phyloP scores from a whole-genome alignment of 306 rosid species.

The Adenanthera pavonina region DNA sequence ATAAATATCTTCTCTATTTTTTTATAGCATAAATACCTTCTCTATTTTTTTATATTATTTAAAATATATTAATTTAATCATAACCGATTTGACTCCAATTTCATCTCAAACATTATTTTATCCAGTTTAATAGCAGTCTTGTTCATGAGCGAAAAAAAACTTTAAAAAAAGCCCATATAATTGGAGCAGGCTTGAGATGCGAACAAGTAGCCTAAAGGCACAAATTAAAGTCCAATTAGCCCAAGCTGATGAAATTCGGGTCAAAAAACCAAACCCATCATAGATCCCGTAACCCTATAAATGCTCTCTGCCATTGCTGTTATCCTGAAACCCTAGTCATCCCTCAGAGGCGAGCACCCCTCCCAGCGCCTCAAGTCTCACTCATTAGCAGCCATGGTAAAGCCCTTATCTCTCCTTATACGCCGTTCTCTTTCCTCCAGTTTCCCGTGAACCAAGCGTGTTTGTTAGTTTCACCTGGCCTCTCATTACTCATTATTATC shows the following conservation, averaged over 20 bases:
- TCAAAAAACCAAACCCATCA: background rate
- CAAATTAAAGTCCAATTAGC: background rate
- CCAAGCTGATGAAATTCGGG: background rate
- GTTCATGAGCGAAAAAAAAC: too few species aligned
- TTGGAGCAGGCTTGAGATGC: too few species aligned
- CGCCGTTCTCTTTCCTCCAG: background rate
- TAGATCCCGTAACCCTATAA: background rate
- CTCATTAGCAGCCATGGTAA: conserved; percentile 30
- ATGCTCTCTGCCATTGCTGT: background rate
- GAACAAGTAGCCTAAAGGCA: too few species aligned
- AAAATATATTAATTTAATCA: too few species aligned
- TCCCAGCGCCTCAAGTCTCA: background rate
- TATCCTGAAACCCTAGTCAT: conserved; percentile 5
- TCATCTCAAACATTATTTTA: too few species aligned
- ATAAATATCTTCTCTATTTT: too few species aligned
- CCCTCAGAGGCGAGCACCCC: background rate
- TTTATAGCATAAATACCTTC: too few species aligned
- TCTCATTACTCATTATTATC: background rate
- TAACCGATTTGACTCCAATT: too few species aligned
- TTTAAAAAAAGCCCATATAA: too few species aligned
- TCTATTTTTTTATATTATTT: too few species aligned
- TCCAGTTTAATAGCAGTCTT: too few species aligned
- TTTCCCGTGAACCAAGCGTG: background rate
- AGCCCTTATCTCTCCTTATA: background rate
- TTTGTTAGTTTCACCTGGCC: background rate